These are phyloP conservation scores for Nicotiana otophora DNA, from an alignment of 257 asterid genomes.

Conservation along the genomic window DNA sequence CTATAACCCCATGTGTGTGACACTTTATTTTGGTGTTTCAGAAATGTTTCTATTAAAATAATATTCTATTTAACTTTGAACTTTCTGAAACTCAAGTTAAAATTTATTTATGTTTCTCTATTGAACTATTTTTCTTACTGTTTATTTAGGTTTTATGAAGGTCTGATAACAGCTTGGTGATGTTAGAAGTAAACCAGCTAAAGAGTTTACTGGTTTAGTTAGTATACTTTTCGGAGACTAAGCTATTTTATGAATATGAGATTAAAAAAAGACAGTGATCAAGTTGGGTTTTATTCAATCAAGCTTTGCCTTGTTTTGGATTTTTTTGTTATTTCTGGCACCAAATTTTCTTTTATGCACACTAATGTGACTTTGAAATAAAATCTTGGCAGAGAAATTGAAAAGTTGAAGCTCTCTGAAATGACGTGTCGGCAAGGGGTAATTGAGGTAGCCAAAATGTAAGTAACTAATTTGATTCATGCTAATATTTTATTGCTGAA, in stretches of 20 bases:
- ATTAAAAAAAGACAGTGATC: neutral
- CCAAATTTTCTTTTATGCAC: conserved; percentile 8
- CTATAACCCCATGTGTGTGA: neutral
- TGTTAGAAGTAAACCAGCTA: neutral
- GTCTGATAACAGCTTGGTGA: neutral
- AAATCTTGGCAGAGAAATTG: conserved; percentile 64
- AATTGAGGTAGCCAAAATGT: conserved; percentile 92
- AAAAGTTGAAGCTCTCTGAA: conserved; percentile 84
- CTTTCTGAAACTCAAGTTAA: neutral
- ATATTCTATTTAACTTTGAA: neutral
- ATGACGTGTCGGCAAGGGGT: conserved; percentile 96
- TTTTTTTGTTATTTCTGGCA: neutral
- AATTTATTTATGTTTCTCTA: neutral
- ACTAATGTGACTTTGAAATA: conserved; percentile 7
- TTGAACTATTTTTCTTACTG: neutral
- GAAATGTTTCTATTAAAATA: neutral
- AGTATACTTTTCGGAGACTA: neutral
- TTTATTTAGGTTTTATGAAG: neutral
- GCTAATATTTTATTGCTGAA: neutral
- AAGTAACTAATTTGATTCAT: conserved; percentile 26
- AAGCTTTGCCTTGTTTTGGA: neutral
- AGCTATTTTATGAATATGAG: neutral
- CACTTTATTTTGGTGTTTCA: neutral
- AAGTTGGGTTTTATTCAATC: neutral
- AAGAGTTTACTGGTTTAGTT: neutral